Percentiles rank a stretch among this genome's conserved stretches.
These are phyloP conservation scores for Sodiomyces alkalinus DNA, from an alignment of 2,329 filamentous ascomycete species.

Conservation along the genomic window DNA sequence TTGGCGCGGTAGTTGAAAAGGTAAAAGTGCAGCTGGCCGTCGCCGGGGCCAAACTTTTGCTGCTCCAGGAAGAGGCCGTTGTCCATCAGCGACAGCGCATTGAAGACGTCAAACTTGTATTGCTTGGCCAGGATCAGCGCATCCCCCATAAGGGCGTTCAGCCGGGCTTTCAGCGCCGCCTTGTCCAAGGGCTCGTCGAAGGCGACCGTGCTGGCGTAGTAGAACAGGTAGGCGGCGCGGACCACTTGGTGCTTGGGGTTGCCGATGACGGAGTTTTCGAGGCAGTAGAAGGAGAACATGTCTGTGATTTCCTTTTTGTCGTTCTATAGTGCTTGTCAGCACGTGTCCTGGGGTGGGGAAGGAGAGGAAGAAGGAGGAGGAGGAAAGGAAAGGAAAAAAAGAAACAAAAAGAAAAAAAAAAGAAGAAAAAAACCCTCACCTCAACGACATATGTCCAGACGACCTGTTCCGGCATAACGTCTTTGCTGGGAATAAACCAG, in stretches of 20 bases:
- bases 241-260: slow-evolving; percentile 64
- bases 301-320: slow-evolving; percentile 70
- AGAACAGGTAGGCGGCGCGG: slow-evolving; percentile 89
- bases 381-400: too few relatives aligned
- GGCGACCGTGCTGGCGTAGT: slow-evolving; percentile 78
- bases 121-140: slow-evolving; percentile 78
- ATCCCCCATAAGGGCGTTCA: slow-evolving; percentile 71
- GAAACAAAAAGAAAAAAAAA: too few relatives aligned
- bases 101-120: slow-evolving; percentile 85
- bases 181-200: slow-evolving; percentile 42
- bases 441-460: slow-evolving; percentile 92
- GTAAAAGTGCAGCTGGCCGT: slow-evolving; percentile 93
- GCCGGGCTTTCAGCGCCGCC: slow-evolving; percentile 54
- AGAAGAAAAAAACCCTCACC: too few relatives aligned
- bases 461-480: slow-evolving; percentile 55
- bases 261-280: slow-evolving; percentile 85
- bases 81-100: slow-evolving; percentile 84
- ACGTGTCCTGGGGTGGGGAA: not conserved
- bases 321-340: slow-evolving; percentile 20
- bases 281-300: slow-evolving; percentile 92
- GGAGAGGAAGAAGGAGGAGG: not conserved
- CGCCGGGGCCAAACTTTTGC: slow-evolving; percentile 87
- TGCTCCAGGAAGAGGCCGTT: slow-evolving; percentile 87
- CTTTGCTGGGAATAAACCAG: slow-evolving; percentile 65
- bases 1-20: slow-evolving; percentile 91